A percentile compares a stretch with the other conserved stretches of the same genome.
phyloP scores from a whole-genome alignment of 495 filamentous ascomycete genomes.

The Neurospora sp. region DNA sequence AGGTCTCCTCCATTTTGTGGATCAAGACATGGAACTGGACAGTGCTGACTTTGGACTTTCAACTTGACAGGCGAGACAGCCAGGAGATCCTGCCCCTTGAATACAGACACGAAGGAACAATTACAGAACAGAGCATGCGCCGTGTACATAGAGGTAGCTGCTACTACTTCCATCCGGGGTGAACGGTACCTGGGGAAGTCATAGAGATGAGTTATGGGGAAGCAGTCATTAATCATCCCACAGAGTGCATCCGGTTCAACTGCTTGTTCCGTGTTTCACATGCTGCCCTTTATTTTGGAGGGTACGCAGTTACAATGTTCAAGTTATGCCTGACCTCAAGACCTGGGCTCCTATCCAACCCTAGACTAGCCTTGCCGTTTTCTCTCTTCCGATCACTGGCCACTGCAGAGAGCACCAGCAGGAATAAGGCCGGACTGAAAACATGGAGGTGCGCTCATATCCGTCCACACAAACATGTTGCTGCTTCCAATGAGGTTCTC shows the following conservation, averaged over 20 bases:
- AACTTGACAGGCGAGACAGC: constrained; percentile 28
- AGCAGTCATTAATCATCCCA: neutral
- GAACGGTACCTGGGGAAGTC: neutral
- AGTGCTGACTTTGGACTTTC: constrained; percentile 5
- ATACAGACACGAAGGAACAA: neutral
- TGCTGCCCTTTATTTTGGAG: neutral
- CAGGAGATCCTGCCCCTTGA: constrained; percentile 35
- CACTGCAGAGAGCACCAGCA: neutral
- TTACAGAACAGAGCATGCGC: neutral
- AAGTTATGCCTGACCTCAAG: neutral
- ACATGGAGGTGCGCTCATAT: neutral
- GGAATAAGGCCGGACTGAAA: too few species aligned
- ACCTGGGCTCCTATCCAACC: neutral
- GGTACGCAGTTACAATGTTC: neutral
- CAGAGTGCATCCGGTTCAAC: neutral
- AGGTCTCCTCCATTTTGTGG: neutral
- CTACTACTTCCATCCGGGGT: neutral
- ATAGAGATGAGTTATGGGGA: neutral
- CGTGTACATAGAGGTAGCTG: constrained; percentile 2
- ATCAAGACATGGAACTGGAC: neutral
- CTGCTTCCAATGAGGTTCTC: neutral
- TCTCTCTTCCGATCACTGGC: neutral
- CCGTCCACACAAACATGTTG: neutral
- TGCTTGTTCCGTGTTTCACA: neutral
- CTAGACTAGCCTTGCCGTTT: neutral